phyloP scores from a whole-genome alignment of 1,139 yeast species.

The Candida sanyaensis region DNA sequence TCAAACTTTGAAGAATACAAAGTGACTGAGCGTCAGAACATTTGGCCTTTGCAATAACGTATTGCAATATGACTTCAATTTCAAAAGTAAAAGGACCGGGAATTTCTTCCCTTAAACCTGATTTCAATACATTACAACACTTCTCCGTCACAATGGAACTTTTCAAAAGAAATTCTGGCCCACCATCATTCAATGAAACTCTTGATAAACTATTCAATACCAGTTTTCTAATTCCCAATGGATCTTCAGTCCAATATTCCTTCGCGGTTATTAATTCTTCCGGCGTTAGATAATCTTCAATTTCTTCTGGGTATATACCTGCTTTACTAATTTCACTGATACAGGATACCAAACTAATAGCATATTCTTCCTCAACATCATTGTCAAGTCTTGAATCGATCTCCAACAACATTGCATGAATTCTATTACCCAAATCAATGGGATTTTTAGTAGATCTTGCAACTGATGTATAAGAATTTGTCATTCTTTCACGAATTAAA shows the following conservation, averaged over 20 bases:
- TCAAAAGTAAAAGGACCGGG: constrained; percentile 63
- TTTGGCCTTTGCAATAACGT: constrained; percentile 41
- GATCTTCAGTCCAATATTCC: constrained; percentile 45
- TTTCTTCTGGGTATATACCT: constrained; percentile 58
- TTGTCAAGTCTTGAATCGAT: constrained; percentile 15
- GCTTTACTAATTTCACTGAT: constrained; percentile 71
- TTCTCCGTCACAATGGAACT: constrained; percentile 53
- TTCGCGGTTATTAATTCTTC: constrained; percentile 25
- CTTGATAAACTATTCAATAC: constrained; percentile 37
- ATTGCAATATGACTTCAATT: constrained; percentile 43
- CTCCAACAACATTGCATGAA: constrained; percentile 22
- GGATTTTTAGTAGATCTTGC: constrained; percentile 55
- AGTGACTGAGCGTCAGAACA: constrained; percentile 31
- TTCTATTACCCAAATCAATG: constrained; percentile 22
- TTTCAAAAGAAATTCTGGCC: constrained; percentile 24
- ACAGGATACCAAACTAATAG: constrained; percentile 59
- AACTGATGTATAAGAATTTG: constrained; percentile 62
- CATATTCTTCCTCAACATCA: constrained; percentile 25
- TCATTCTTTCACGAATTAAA: constrained; percentile 60
- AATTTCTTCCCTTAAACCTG: constrained; percentile 54
- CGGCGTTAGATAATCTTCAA: constrained; percentile 39
- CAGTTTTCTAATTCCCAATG: constrained; percentile 38
- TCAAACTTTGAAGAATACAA: constrained; percentile 41
- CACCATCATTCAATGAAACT: constrained; percentile 38
- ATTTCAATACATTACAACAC: constrained; percentile 57